Percentiles rank a stretch among this genome's conserved stretches.
Evolutionary conservation across 2,329 filamentous ascomycete species (phyloP).

Genomic region (Zasmidium angulare): DNA sequence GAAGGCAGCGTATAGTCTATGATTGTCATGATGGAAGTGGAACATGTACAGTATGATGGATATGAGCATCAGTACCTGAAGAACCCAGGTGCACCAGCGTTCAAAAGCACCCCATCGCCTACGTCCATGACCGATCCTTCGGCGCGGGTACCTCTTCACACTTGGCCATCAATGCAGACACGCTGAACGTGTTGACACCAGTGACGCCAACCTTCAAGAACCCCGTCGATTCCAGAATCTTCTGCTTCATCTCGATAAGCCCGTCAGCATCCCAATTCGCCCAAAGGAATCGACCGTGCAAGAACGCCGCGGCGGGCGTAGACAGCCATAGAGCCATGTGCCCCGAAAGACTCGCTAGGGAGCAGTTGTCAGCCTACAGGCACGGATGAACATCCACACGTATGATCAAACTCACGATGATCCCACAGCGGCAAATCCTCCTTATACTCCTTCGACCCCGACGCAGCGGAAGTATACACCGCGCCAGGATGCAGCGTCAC

Average conservation of each 20-base stretch:
- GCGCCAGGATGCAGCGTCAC: constrained; percentile 11
- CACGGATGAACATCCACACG: neutral
- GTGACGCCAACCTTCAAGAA: constrained; percentile 9
- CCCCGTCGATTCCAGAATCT: constrained; percentile 5
- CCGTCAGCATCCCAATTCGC: constrained; percentile 15
- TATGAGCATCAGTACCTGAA: neutral
- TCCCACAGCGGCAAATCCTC: constrained; percentile 4
- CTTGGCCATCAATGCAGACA: constrained; percentile 4
- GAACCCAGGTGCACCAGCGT: neutral
- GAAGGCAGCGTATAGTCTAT: constrained; percentile 12
- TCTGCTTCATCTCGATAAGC: constrained; percentile 6
- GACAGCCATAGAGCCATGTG: constrained; percentile 12
- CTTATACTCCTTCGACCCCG: neutral
- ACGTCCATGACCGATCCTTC: neutral
- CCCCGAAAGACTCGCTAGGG: neutral
- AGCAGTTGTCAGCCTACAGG: neutral
- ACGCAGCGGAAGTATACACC: constrained; percentile 4
- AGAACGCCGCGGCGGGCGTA: constrained; percentile 5
- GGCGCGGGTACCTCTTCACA: neutral
- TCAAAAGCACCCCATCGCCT: neutral
- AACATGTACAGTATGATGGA: neutral
- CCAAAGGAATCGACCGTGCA: constrained; percentile 13
- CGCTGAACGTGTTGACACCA: neutral
- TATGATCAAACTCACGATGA: neutral
- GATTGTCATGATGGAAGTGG: neutral